Evolutionary conservation across 129 eudicot species (phyloP), one percentile per base, ranked within the genome.

Genomic region (Scalesia atractyloides): DNA sequence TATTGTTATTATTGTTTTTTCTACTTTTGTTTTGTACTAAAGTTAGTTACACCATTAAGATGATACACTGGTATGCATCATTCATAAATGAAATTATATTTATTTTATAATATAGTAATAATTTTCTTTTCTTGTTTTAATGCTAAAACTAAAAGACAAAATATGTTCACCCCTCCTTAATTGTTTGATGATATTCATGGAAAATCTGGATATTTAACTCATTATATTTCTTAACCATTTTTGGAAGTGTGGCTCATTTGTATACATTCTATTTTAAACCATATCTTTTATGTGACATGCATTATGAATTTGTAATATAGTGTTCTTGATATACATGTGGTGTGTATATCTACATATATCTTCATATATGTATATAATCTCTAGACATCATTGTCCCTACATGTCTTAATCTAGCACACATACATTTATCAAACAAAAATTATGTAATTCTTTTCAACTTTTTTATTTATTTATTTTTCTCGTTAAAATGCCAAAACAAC

Each of bases 241-340:
- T 53, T 48, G 15, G 53, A 48, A 53, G 17, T 17, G 22, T 16
- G 9, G 26, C 9, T 15, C 11, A 53, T n/a, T 53, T 53, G 20
- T 53, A 17, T n/a, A 15, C 22, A 16, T 18, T 15, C n/a, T 33
- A 63, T 36, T 34, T 36, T 15, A 34, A 63, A 34, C 13, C 15
- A 6, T 52, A 3, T 54, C 37, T 70, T 53, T 14, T 36, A 18
- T 11, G 16, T 69, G 49, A 16, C 30, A 69, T 49, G 59, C 33
- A 11, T 50, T 14, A 33, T 48, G 2, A 7, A 14, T 48, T 26
- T 26, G 73, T 15, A 26, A 8, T 49, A 2, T 68, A 46, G 14
- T 68, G 46, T 51, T 33, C 73, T 68, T 49, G 24, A 16, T 49
- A 68, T 68, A 10, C 9, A 41, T 41, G 46, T 41, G 46, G 46